Conservation (phyloP, 2,329 filamentous ascomycete genomes). For the Purpureocillium takamizusanense region DNA sequence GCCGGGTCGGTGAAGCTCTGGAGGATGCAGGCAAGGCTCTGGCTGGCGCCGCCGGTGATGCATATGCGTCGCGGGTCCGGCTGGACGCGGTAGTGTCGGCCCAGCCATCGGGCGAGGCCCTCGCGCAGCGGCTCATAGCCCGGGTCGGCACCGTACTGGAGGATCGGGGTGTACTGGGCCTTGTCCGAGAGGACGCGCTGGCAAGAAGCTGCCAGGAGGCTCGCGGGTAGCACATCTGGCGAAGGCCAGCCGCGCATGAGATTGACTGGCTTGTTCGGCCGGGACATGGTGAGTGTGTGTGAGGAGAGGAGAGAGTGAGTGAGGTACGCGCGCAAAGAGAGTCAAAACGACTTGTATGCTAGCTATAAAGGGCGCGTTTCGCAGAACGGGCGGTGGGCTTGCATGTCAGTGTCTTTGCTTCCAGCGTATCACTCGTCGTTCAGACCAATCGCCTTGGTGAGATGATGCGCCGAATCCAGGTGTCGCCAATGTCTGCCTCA, state of each 20-base stretch:
- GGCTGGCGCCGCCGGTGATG: conserved; percentile 77
- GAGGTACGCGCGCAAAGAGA: too few relatives aligned
- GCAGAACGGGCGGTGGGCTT: too few relatives aligned
- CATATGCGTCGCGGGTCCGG: conserved; percentile 54
- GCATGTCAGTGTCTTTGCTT: too few relatives aligned
- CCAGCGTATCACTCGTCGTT: too few relatives aligned
- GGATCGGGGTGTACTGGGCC: conserved; percentile 47
- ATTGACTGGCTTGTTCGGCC: conserved; percentile 44
- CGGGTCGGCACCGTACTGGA: conserved; percentile 72
- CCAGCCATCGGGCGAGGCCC: conserved; percentile 63
- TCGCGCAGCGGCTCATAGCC: conserved; percentile 64
- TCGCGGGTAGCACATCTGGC: conserved; percentile 52
- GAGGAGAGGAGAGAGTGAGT: too few relatives aligned
- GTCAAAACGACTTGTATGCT: too few relatives aligned
- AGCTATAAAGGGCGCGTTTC: too few relatives aligned
- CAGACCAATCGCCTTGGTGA: too few relatives aligned
- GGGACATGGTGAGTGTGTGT: conserved; percentile 13
- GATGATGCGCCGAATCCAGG: too few relatives aligned
- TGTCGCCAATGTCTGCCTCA: too few relatives aligned
- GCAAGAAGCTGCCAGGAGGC: conserved; percentile 52
- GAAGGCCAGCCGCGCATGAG: conserved; percentile 62
- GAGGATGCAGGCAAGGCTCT: conserved; percentile 69
- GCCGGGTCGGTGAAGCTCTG: conserved; percentile 72
- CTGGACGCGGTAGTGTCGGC: conserved; percentile 43
- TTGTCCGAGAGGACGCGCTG: conserved; percentile 52